Evolutionary conservation across 2,329 filamentous ascomycete genomes (phyloP), one percentile per base, ranked within the genome.

Genomic region (Claviceps cyperi): DNA sequence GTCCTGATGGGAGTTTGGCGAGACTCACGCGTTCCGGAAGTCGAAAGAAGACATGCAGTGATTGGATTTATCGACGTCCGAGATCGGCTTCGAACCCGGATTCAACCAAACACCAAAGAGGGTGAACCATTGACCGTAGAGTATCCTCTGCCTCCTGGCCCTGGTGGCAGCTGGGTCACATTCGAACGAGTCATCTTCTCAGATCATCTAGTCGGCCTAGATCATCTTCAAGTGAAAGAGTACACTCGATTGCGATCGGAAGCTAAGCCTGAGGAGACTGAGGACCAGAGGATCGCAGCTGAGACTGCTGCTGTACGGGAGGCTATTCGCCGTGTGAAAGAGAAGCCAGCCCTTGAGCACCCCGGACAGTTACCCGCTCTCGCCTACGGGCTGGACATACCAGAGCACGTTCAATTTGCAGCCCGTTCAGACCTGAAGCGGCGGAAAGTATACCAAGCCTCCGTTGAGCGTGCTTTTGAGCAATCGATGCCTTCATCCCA

Each of bases 141-240:
- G 28, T 70, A 70, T 58, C 66, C 76, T 35, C 57, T 78, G 4
- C 78, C 77, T 1, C 72, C 75, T 2, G 78, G 77, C 0, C 75
- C 77, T 1, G 78, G 78, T 21, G 78, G 76, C 49, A 80, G 77
- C 59, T 82, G 78, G 78, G 77, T 81, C 22, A 81, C 77, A 0
- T 81, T 81, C 55, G 75, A 80, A 51, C 69, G 75, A 19, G 70
- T 81, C 32, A 71, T 79, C 21, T 81, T 82, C 56, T 73, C 75
- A 2, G 61, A 72, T 7, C 76, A 80, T 51, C 71, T 83, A 0
- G 65, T 76, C 14, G 71, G 71, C 2, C 64, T 80, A 4, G 73
- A 77, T 48, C 72, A 80, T 46, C 69, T 74, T 28, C 72, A 79
- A 35, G 62, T 83, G 35, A 82, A 82, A 57, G 78, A 82, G 57